A percentile compares a stretch with the other conserved stretches of the same genome.
phyloP scores from a whole-genome alignment of 1,284 basidiomycete species.

The Mycena sp. region DNA sequence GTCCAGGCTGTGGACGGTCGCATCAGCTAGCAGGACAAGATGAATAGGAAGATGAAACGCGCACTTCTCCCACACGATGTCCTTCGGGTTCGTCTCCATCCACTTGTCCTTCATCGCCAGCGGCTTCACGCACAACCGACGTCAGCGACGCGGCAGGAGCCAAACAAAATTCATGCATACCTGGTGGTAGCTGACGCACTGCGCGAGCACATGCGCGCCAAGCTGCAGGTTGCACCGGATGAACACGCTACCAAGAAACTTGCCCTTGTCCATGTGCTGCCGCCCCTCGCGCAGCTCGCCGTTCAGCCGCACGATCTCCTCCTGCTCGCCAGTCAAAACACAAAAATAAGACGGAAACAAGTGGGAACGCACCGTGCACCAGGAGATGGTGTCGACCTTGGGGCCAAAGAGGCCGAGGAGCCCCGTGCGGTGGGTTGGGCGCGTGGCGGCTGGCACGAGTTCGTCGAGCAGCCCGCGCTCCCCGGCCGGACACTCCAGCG shows the following conservation, averaged over 20 bases:
- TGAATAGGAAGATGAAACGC: background rate
- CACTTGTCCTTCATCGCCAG: constrained; percentile 69
- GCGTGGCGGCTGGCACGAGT: constrained; percentile 60
- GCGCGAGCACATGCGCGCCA: constrained; percentile 76
- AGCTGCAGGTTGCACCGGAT: constrained; percentile 85
- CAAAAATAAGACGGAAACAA: background rate
- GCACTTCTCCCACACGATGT: constrained; percentile 71
- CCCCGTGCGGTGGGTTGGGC: constrained; percentile 71
- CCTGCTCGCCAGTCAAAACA: constrained; percentile 37
- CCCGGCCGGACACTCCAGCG: constrained; percentile 30
- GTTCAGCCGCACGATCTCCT: constrained; percentile 62
- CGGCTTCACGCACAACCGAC: constrained; percentile 42
- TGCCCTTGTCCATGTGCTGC: constrained; percentile 56
- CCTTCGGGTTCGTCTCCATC: constrained; percentile 75
- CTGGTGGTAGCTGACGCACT: constrained; percentile 67
- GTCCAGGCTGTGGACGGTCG: constrained; percentile 43
- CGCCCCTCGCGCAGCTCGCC: constrained; percentile 54
- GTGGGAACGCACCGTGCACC: constrained; percentile 57
- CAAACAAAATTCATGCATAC: constrained; percentile 37
- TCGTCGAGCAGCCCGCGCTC: constrained; percentile 53
- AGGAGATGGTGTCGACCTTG: constrained; percentile 81
- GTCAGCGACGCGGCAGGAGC: background rate
- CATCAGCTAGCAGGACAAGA: background rate
- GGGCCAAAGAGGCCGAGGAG: constrained; percentile 66
- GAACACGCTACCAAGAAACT: constrained; percentile 74